Evolutionary conservation across 2,329 filamentous ascomycete genomes (phyloP).

Genomic region (Fusarium nelsonii): DNA sequence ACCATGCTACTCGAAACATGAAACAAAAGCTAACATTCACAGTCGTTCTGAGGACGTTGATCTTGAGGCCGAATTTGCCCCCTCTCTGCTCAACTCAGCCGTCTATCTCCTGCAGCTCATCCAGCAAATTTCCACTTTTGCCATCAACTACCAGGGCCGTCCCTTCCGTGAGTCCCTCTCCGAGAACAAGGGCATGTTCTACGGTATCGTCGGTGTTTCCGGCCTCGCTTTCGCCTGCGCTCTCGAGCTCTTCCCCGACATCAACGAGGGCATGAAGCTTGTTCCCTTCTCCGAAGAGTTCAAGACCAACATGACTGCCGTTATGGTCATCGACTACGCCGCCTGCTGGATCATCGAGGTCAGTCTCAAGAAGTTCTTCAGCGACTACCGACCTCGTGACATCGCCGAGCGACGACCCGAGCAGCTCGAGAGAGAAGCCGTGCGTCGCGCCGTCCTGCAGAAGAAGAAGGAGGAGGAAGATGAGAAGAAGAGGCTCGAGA

Average conservation of each 20-base stretch:
- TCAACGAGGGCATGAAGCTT: conserved; percentile 92
- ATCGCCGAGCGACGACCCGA: conserved; percentile 89
- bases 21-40: conserved; percentile 44
- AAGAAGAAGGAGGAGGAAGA: conserved; percentile 64
- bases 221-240: conserved; percentile 94
- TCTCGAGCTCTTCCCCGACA: conserved; percentile 93
- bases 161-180: conserved; percentile 96
- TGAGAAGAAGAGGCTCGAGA: conserved; percentile 65
- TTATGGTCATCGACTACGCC: conserved; percentile 90
- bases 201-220: conserved; percentile 90
- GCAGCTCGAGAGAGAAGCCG: conserved; percentile 81
- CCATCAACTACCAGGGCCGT: conserved; percentile 98
- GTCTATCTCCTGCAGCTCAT: conserved; percentile 98
- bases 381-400: conserved; percentile 92
- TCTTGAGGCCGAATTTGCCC: conserved; percentile 93
- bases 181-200: conserved; percentile 99
- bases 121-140: conserved; percentile 98
- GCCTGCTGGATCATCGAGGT: conserved; percentile 92
- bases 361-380: conserved; percentile 85
- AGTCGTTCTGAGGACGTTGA: conserved; percentile 75
- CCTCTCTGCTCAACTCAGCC: conserved; percentile 94
- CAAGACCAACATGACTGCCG: conserved; percentile 83
- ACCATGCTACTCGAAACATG: accelerated
- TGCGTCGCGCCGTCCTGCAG: conserved; percentile 65
- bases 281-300: conserved; percentile 92